A percentile compares a stretch with the other conserved stretches of the same genome.
These are phyloP conservation scores for Akebia trifoliata DNA, from an alignment of 164 flowering plant species.

Conservation along the genomic window DNA sequence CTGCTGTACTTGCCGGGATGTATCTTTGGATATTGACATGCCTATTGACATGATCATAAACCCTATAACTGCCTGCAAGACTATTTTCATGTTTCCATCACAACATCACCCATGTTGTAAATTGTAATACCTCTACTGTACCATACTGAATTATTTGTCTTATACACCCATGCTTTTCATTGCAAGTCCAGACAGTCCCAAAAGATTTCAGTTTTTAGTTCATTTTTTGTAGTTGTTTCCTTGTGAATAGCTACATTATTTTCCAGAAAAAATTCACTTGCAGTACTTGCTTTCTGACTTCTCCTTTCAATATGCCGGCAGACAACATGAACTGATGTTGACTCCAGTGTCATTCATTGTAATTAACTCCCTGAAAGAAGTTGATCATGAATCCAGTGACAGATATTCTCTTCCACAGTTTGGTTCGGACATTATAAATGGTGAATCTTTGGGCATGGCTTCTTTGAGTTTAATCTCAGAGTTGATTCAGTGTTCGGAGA, in stretches of 20 bases:
- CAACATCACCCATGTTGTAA: background rate
- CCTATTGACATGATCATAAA: too few species aligned
- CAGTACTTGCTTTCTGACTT: background rate
- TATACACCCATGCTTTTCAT: background rate
- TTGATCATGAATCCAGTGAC: constrained; percentile 11
- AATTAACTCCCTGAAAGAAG: constrained; percentile 38
- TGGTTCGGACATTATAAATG: constrained; percentile 10
- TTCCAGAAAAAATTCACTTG: background rate
- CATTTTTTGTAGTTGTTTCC: background rate
- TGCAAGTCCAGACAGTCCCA: background rate
- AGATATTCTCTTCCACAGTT: constrained; percentile 7
- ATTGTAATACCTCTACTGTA: background rate
- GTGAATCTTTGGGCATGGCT: constrained; percentile 14
- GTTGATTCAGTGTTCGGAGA: constrained; percentile 22
- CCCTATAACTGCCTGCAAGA: too few species aligned
- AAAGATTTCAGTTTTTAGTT: background rate
- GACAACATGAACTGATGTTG: constrained; percentile 41
- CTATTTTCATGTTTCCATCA: too few species aligned
- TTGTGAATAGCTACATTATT: background rate
- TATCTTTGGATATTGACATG: too few species aligned
- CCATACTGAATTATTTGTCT: background rate
- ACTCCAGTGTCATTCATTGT: constrained; percentile 57
- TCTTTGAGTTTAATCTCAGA: constrained; percentile 44
- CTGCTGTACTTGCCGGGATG: too few species aligned
- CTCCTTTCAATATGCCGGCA: constrained; percentile 19